Percentiles rank a stretch among this genome's conserved stretches.
These are phyloP conservation scores for Fusarium sp. DNA, from an alignment of 2,329 filamentous ascomycete species.

Conservation along the genomic window DNA sequence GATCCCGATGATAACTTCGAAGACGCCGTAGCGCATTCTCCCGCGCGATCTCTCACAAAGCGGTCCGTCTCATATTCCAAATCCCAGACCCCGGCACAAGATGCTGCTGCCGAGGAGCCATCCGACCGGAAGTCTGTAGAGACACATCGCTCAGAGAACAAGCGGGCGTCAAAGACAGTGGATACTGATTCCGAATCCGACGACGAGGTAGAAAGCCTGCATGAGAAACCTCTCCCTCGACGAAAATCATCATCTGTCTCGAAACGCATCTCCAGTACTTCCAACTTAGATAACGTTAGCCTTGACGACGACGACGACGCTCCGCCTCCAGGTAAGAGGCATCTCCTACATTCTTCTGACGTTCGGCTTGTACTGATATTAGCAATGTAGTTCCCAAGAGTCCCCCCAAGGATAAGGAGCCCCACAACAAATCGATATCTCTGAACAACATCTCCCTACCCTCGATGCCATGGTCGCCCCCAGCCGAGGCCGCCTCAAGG, in stretches of 20 bases:
- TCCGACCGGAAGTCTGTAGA: slow-evolving; percentile 24
- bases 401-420: slow-evolving; percentile 50
- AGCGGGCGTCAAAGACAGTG: slow-evolving; percentile 18
- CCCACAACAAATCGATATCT: slow-evolving; percentile 68
- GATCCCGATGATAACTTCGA: slow-evolving; percentile 71
- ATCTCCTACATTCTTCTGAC: neutral
- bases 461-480: slow-evolving; percentile 77
- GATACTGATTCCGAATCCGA: slow-evolving; percentile 29
- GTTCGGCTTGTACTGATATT: slow-evolving; percentile 31
- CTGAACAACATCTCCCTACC: slow-evolving; percentile 79
- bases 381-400: slow-evolving; percentile 45
- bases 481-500: slow-evolving; percentile 63
- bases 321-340: slow-evolving; percentile 49
- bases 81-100: slow-evolving; percentile 42
- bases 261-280: slow-evolving; percentile 59
- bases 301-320: slow-evolving; percentile 67
- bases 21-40: slow-evolving; percentile 78
- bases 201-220: slow-evolving; percentile 26
- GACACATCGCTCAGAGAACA: slow-evolving; percentile 17
- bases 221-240: slow-evolving; percentile 34
- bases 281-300: slow-evolving; percentile 71
- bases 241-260: slow-evolving; percentile 55
- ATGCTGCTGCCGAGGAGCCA: slow-evolving; percentile 20
- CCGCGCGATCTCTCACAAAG: slow-evolving; percentile 73
- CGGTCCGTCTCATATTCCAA: slow-evolving; percentile 54